phyloP scores from a whole-genome alignment of 2,329 filamentous ascomycete genomes.

The Arthrobotrys pseudoclavata region DNA sequence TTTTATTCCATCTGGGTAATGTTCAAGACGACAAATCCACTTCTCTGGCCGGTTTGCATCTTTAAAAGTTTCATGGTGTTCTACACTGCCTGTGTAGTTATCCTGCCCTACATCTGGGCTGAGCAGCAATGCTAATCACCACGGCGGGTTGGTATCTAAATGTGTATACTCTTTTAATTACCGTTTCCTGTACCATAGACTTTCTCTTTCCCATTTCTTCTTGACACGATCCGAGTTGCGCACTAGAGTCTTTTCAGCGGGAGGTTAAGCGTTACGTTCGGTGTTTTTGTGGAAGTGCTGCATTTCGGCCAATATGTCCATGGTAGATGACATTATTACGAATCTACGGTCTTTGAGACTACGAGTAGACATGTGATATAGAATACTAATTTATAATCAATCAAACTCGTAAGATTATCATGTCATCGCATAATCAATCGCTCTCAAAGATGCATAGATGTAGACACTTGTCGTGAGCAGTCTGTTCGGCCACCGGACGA shows the following conservation, averaged over 20 bases:
- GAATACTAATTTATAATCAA: slow-evolving; percentile 11
- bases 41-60: slow-evolving; percentile 75
- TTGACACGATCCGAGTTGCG: slow-evolving; percentile 10
- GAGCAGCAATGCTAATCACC: slow-evolving; percentile 68
- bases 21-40: slow-evolving; percentile 70
- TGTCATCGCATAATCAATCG: neutral
- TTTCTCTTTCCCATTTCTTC: slow-evolving; percentile 9
- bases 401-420: no score
- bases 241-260: slow-evolving; percentile 24
- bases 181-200: slow-evolving; percentile 17
- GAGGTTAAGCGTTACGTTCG: slow-evolving; percentile 2
- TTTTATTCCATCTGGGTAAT: slow-evolving; percentile 85
- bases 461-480: slow-evolving; percentile 15
- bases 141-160: neutral
- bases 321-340: slow-evolving; percentile 3
- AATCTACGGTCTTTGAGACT: neutral
- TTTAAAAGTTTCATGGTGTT: slow-evolving; percentile 78
- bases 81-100: slow-evolving; percentile 83
- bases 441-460: neutral
- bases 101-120: slow-evolving; percentile 82
- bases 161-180: slow-evolving; percentile 9
- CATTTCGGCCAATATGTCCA: neutral
- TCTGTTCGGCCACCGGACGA: slow-evolving; percentile 11
- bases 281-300: slow-evolving; percentile 10
- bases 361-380: slow-evolving; percentile 8